Percentiles rank a stretch among this genome's conserved stretches.
These are phyloP conservation scores for Plasmopara viticola DNA, from an alignment of 352 stramenopile genomes.

Conservation along the genomic window DNA sequence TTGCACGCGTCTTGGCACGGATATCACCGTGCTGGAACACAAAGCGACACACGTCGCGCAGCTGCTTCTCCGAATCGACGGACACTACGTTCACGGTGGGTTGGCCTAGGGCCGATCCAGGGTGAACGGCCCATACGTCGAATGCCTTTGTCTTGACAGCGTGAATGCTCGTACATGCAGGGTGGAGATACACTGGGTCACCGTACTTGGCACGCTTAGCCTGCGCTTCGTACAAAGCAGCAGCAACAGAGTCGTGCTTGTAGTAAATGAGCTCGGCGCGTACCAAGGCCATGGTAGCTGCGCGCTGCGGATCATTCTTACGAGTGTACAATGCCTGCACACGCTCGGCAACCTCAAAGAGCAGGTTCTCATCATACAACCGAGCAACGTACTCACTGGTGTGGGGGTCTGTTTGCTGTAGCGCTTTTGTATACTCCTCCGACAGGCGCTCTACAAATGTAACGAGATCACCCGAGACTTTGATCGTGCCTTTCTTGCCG, in stretches of 20 bases:
- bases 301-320: constrained; percentile 58
- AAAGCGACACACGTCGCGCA: constrained; percentile 88
- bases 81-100: constrained; percentile 49
- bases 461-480: constrained; percentile 84
- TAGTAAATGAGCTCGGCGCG: constrained; percentile 96
- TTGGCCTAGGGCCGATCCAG: constrained; percentile 66
- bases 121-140: constrained; percentile 62
- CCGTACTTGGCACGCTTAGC: constrained; percentile 82
- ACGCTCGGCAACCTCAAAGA: constrained; percentile 82
- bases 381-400: constrained; percentile 93
- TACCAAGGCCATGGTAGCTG: constrained; percentile 87
- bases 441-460: constrained; percentile 90
- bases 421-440: constrained; percentile 97
- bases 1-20: constrained; percentile 91
- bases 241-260: constrained; percentile 92
- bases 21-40: constrained; percentile 93
- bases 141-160: constrained; percentile 41
- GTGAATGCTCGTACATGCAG: constrained; percentile 65
- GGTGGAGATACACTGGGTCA: constrained; percentile 81
- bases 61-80: constrained; percentile 74
- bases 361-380: constrained; percentile 89
- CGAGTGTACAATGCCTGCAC: constrained; percentile 90
- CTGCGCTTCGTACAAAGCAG: constrained; percentile 65
- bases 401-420: constrained; percentile 96
- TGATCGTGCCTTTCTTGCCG: constrained; percentile 76